phyloP scores from a whole-genome alignment of 768 basidiomycete species.

The Daedaleopsis sinensis region DNA sequence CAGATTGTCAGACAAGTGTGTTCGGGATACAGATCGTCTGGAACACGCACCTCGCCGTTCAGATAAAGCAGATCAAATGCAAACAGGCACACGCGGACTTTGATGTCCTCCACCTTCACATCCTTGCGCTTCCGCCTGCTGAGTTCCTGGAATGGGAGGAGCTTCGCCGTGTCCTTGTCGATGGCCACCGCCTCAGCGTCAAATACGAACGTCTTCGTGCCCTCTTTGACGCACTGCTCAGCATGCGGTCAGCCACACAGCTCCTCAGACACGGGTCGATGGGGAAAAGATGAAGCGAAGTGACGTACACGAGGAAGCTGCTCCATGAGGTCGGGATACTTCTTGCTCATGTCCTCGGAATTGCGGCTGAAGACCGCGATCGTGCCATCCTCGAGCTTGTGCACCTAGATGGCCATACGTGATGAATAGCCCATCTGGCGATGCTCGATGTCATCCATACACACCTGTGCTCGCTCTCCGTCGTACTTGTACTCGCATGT shows the following conservation, averaged over 20 bases:
- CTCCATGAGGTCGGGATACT: slow-evolving; percentile 97
- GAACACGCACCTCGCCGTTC: slow-evolving; percentile 82
- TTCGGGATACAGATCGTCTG: too few species aligned
- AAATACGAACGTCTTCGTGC: slow-evolving; percentile 87
- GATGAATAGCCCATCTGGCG: too few species aligned
- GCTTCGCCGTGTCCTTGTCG: slow-evolving; percentile 77
- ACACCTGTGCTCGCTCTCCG: slow-evolving; percentile 92
- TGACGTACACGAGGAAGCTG: slow-evolving; percentile 78
- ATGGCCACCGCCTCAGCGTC: slow-evolving; percentile 98
- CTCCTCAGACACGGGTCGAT: too few species aligned
- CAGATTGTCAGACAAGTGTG: not conserved
- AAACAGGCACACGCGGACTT: slow-evolving; percentile 94
- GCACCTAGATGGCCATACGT: slow-evolving; percentile 53
- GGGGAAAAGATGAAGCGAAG: not conserved
- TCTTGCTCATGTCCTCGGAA: slow-evolving; percentile 99
- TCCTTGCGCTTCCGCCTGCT: slow-evolving; percentile 95
- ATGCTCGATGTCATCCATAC: slow-evolving; percentile 1
- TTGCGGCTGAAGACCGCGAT: slow-evolving; percentile 96
- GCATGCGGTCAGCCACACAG: not conserved
- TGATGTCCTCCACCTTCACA: slow-evolving; percentile 96
- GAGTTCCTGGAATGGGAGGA: slow-evolving; percentile 98
- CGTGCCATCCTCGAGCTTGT: slow-evolving; percentile 78
- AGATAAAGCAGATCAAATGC: slow-evolving; percentile 96
- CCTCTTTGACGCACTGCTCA: slow-evolving; percentile 79
- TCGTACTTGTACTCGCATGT: slow-evolving; percentile 99